These are phyloP conservation scores for Plasmodium gonderi DNA, from an alignment of 169 alveolate species.

Conservation along the genomic window DNA sequence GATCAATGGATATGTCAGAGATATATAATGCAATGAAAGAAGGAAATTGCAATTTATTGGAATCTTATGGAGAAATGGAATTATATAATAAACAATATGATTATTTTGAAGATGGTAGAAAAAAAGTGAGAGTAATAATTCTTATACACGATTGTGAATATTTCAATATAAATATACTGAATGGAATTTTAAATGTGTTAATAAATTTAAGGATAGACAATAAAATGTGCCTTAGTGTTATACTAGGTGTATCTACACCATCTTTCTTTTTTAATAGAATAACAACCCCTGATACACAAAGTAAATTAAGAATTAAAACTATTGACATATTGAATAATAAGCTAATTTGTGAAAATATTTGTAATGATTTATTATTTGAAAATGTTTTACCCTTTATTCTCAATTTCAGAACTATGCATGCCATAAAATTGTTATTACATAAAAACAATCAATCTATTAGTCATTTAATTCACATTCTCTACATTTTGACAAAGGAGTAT, in stretches of 20 bases:
- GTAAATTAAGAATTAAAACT: constrained; percentile 55
- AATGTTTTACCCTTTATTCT: constrained; percentile 33
- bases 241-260: constrained; percentile 53
- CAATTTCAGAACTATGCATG: constrained; percentile 37
- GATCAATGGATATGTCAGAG: not conserved
- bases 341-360: constrained; percentile 29
- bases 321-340: constrained; percentile 44
- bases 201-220: constrained; percentile 54
- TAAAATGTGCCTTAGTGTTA: constrained; percentile 47
- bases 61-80: not conserved
- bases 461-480: constrained; percentile 42
- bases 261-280: constrained; percentile 46
- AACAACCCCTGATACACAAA: constrained; percentile 62
- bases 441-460: constrained; percentile 70
- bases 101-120: constrained; percentile 51
- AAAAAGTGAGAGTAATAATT: constrained; percentile 34
- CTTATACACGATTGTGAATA: constrained; percentile 62
- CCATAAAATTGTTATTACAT: constrained; percentile 37
- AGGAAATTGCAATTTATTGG: not conserved
- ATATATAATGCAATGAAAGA: not conserved
- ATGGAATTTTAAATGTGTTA: constrained; percentile 52
- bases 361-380: constrained; percentile 11
- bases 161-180: constrained; percentile 46
- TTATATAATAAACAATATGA: constrained; percentile 29
- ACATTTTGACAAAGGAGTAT: constrained; percentile 55